Conservation (phyloP, 2,329 filamentous ascomycete species). For the Domatiomyces globalis region DNA sequence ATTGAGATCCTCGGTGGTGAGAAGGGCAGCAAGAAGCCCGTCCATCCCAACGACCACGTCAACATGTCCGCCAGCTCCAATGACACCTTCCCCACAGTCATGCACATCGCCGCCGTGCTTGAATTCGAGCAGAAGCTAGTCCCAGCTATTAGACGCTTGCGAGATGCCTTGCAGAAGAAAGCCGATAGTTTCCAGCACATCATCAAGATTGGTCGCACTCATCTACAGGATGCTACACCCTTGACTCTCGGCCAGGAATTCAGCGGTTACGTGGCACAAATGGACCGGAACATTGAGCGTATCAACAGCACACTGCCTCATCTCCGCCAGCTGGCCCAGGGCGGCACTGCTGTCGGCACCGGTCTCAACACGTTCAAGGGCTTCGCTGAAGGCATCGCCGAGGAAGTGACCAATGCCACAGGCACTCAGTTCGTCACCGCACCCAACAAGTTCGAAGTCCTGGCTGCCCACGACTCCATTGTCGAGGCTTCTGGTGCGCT, state of each 20-base stretch:
- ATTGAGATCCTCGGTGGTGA: slow-evolving; percentile 92
- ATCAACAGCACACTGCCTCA: slow-evolving; percentile 71
- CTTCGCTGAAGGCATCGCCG: slow-evolving; percentile 84
- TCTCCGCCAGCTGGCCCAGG: slow-evolving; percentile 77
- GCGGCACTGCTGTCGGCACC: slow-evolving; percentile 91
- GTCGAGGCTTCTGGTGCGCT: slow-evolving; percentile 87
- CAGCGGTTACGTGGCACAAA: slow-evolving; percentile 89
- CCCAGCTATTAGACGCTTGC: slow-evolving; percentile 67
- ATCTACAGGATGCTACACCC: slow-evolving; percentile 93
- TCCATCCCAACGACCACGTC: slow-evolving; percentile 98
- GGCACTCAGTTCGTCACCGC: slow-evolving; percentile 89
- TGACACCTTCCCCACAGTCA: slow-evolving; percentile 98
- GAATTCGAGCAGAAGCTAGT: slow-evolving; percentile 79
- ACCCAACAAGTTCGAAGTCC: slow-evolving; percentile 96
- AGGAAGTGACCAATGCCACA: slow-evolving; percentile 83
- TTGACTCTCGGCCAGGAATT: slow-evolving; percentile 94
- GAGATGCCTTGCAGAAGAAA: slow-evolving; percentile 75
- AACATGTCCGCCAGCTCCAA: slow-evolving; percentile 99
- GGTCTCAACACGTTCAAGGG: slow-evolving; percentile 96
- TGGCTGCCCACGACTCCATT: slow-evolving; percentile 89
- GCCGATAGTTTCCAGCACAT: slow-evolving; percentile 80
- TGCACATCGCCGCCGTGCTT: slow-evolving; percentile 96
- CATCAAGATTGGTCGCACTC: slow-evolving; percentile 97
- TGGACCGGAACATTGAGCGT: slow-evolving; percentile 79
- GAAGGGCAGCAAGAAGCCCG: slow-evolving; percentile 95